Percentiles rank a stretch among this genome's conserved stretches.
These are phyloP conservation scores for Colletotrichum higginsianum DNA, from an alignment of 2,329 filamentous ascomycete species.

Conservation along the genomic window DNA sequence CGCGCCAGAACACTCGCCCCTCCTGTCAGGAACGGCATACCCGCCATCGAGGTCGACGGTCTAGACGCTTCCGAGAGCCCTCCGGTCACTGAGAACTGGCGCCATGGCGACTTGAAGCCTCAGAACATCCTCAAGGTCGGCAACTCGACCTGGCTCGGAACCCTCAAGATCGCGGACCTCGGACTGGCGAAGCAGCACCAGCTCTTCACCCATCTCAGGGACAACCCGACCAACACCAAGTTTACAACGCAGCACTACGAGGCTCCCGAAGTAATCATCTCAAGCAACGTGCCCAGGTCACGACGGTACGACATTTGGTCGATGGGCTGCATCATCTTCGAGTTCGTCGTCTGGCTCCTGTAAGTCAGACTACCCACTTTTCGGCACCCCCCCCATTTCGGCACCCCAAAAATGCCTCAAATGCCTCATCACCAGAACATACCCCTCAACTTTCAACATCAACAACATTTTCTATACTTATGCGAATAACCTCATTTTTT, in stretches of 20 bases:
- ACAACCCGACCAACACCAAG: neutral
- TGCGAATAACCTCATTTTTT: no score
- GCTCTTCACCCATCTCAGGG: neutral
- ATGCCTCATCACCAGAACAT: no score
- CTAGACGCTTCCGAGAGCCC: neutral
- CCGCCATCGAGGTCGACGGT: no score
- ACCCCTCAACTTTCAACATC: no score
- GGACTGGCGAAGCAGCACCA: neutral
- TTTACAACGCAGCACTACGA: neutral
- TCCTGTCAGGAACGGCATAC: no score
- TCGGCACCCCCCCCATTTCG: no score
- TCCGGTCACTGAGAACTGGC: neutral
- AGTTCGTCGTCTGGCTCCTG: neutral
- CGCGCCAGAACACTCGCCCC: no score
- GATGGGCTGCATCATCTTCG: slow-evolving; percentile 2
- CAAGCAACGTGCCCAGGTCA: neutral
- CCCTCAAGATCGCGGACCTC: neutral
- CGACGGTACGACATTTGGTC: neutral
- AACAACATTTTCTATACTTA: no score
- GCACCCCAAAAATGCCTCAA: no score
- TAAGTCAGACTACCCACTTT: no score
- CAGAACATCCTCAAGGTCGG: neutral
- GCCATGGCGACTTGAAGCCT: neutral
- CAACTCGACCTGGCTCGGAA: neutral
- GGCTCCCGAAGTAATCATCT: neutral